A percentile compares a stretch with the other conserved stretches of the same genome.
Conservation (phyloP, 2,329 filamentous ascomycete genomes). For the Cladophialophora bantiana region DNA sequence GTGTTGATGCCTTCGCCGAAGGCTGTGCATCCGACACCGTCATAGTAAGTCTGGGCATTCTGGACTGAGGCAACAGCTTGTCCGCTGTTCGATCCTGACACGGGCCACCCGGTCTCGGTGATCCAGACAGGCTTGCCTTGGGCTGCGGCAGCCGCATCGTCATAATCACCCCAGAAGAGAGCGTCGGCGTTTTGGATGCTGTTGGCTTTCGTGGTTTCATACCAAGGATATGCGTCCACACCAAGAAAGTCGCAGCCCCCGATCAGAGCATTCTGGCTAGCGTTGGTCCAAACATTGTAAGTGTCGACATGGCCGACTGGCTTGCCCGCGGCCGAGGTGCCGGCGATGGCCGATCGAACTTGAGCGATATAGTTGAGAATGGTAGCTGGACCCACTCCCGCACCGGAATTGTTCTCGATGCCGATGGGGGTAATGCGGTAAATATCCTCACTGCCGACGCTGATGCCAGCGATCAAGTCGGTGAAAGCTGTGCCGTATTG, state of each 20-base stretch:
- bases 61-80: conserved; percentile 61
- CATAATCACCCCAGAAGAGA: conserved; percentile 73
- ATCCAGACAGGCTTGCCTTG: conserved; percentile 68
- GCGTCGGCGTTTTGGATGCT: conserved; percentile 67
- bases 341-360: conserved; percentile 68
- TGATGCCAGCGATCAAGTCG: conserved; percentile 77
- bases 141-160: conserved; percentile 64
- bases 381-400: conserved; percentile 67
- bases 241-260: conserved; percentile 78
- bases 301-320: conserved; percentile 87
- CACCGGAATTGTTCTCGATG: conserved; percentile 65
- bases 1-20: conserved; percentile 49
- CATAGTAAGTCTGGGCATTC: conserved; percentile 71
- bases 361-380: conserved; percentile 74
- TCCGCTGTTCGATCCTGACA: conserved; percentile 61
- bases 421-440: conserved; percentile 80
- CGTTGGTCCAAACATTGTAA: conserved; percentile 81
- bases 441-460: conserved; percentile 84
- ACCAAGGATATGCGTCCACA: conserved; percentile 86
- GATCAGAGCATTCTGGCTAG: conserved; percentile 70
- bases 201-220: conserved; percentile 62
- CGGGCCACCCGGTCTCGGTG: conserved; percentile 72
- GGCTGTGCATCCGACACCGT: conserved; percentile 64
- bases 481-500: conserved; percentile 72
- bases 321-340: conserved; percentile 64